These are phyloP conservation scores for Lodderomyces pseudojiufengensis DNA, from an alignment of 1,139 yeast genomes.

Conservation along the genomic window DNA sequence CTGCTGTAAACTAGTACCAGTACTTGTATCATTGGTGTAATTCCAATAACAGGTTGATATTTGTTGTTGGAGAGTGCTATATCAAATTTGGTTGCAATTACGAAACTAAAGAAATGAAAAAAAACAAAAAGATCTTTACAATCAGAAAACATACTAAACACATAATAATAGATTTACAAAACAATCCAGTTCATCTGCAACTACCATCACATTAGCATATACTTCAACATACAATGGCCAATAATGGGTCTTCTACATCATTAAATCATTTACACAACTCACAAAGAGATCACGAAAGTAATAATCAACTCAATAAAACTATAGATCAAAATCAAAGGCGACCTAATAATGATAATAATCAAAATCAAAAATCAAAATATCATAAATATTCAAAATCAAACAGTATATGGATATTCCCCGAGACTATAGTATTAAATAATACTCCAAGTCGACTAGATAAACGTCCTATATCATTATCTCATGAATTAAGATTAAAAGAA, in stretches of 20 bases:
- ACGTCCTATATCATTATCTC: slow-evolving; percentile 18
- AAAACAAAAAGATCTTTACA: too few relatives aligned
- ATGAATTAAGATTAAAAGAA: slow-evolving; percentile 38
- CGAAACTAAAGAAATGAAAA: too few relatives aligned
- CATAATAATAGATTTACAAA: too few relatives aligned
- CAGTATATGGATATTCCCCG: slow-evolving; percentile 33
- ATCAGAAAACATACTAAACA: too few relatives aligned
- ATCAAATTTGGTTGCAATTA: too few relatives aligned
- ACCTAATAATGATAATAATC: neutral
- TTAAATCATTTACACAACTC: too few relatives aligned
- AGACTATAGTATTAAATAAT: slow-evolving; percentile 25
- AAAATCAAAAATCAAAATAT: neutral
- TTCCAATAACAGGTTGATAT: too few relatives aligned
- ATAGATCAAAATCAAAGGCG: neutral
- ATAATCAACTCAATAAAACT: too few relatives aligned
- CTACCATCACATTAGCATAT: neutral
- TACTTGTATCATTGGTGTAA: too few relatives aligned
- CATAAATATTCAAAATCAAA: slow-evolving; percentile 11
- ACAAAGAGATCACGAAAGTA: too few relatives aligned
- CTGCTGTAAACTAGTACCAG: too few relatives aligned
- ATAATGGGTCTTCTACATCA: neutral
- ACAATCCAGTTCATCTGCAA: neutral
- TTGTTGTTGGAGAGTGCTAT: too few relatives aligned
- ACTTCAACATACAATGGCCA: neutral
- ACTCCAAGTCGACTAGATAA: slow-evolving; percentile 28